Conservation (phyloP, 2,329 filamentous ascomycete genomes). For the Bipolaris cookei region DNA sequence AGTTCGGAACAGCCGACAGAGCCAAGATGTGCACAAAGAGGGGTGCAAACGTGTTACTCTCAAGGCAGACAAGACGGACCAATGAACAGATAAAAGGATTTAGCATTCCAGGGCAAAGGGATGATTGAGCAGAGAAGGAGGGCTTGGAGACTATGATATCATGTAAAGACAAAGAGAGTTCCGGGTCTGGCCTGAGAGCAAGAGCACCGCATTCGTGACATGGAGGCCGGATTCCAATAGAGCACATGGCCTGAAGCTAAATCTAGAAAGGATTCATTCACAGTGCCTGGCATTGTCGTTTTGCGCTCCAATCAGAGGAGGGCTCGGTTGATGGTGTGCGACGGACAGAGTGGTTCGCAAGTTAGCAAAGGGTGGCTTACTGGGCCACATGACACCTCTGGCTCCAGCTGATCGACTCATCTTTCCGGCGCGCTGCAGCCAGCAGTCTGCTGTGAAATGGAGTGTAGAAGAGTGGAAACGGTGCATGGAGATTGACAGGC, state of each 20-base stretch:
- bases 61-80: conserved; percentile 32
- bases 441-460: conserved; percentile 26
- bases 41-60: conserved; percentile 41
- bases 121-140: conserved; percentile 24
- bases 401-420: conserved; percentile 48
- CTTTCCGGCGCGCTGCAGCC: conserved; percentile 35
- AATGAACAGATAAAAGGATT: conserved; percentile 28
- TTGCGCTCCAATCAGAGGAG: conserved; percentile 41
- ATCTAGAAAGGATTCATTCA: conserved; percentile 45
- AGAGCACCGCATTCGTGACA: conserved; percentile 36
- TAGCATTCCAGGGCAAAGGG: conserved; percentile 39
- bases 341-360: conserved; percentile 47
- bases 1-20: conserved; percentile 34
- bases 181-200: conserved; percentile 30
- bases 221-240: conserved; percentile 41
- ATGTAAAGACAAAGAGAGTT: conserved; percentile 36
- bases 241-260: conserved; percentile 47
- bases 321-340: conserved; percentile 44
- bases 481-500: conserved; percentile 19
- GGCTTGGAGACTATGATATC: conserved; percentile 39
- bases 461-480: conserved; percentile 25
- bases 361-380: conserved; percentile 47
- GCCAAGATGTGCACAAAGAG: conserved; percentile 29
- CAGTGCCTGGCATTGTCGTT: conserved; percentile 43
- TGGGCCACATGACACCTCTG: conserved; percentile 44